These are phyloP conservation scores for Gnomoniopsis sp. DNA, from an alignment of 2,329 filamentous ascomycete species.

Conservation along the genomic window DNA sequence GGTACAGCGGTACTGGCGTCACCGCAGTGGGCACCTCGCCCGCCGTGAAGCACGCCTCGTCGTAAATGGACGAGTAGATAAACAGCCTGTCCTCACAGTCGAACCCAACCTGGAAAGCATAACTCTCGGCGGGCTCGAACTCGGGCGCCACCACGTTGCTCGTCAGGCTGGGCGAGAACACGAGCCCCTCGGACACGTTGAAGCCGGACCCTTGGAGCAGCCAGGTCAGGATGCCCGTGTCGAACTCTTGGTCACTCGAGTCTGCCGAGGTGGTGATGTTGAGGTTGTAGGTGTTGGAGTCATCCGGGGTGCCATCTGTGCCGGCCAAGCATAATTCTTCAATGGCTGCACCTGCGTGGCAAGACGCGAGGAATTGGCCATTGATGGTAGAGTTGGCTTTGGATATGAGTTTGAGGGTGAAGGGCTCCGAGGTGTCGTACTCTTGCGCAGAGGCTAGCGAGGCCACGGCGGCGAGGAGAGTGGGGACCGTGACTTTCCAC, in stretches of 20 bases:
- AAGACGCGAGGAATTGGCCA: constrained; percentile 30
- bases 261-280: constrained; percentile 23
- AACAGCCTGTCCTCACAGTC: constrained; percentile 27
- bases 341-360: constrained; percentile 32
- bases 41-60: constrained; percentile 27
- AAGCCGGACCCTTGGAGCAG: constrained; percentile 23
- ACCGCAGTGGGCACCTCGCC: constrained; percentile 19
- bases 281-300: constrained; percentile 29
- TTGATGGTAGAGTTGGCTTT: constrained; percentile 23
- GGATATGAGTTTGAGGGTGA: constrained; percentile 30
- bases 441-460: constrained; percentile 27
- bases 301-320: constrained; percentile 16
- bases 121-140: constrained; percentile 22
- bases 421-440: constrained; percentile 29
- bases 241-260: constrained; percentile 17
- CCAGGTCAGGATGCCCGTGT: constrained; percentile 28
- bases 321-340: constrained; percentile 29
- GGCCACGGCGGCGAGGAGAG: constrained; percentile 27
- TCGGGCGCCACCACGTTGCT: constrained; percentile 30
- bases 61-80: constrained; percentile 20
- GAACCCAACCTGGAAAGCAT: constrained; percentile 25
- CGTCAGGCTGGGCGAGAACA: constrained; percentile 21
- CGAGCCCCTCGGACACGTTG: constrained; percentile 21
- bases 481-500: constrained; percentile 26
- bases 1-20: constrained; percentile 23